phyloP scores from a whole-genome alignment of 495 filamentous ascomycete genomes.

The Aspergillus diversus region DNA sequence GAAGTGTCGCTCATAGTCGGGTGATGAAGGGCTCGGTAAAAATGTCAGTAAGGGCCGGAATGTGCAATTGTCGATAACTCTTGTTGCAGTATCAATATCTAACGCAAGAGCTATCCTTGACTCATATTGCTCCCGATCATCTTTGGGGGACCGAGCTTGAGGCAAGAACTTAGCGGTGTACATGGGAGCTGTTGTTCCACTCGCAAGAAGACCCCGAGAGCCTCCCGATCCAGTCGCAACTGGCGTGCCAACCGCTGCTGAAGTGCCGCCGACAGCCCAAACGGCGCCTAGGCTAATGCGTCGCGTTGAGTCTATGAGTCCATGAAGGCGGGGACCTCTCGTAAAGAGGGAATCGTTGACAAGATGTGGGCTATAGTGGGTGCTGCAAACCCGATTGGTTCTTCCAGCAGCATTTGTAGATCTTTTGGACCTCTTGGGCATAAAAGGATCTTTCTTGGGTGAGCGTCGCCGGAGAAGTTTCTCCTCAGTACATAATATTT shows the following conservation, averaged over 20 bases:
- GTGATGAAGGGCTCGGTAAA: constrained; percentile 33
- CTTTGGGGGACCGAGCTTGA: constrained; percentile 48
- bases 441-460: constrained; percentile 69
- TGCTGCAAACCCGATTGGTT: constrained; percentile 25
- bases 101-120: constrained; percentile 80
- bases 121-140: constrained; percentile 70
- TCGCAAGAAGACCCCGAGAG: constrained; percentile 62
- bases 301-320: constrained; percentile 22
- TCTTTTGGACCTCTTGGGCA: constrained; percentile 32
- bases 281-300: constrained; percentile 69
- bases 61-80: constrained; percentile 55
- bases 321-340: constrained; percentile 13
- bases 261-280: constrained; percentile 80
- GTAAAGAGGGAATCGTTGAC: constrained; percentile 32
- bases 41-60: constrained; percentile 22
- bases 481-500: constrained; percentile 63
- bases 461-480: constrained; percentile 60
- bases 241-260: constrained; percentile 48
- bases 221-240: constrained; percentile 59
- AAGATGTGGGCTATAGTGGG: constrained; percentile 41
- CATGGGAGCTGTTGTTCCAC: constrained; percentile 74
- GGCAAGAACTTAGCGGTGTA: constrained; percentile 71
- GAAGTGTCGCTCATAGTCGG: constrained; percentile 36
- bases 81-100: constrained; percentile 70
- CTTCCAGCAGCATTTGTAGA: constrained; percentile 28